Base-by-base conservation (phyloP, 192 early-diverging fungal genomes). In the Geranomyces michiganensis region DNA sequence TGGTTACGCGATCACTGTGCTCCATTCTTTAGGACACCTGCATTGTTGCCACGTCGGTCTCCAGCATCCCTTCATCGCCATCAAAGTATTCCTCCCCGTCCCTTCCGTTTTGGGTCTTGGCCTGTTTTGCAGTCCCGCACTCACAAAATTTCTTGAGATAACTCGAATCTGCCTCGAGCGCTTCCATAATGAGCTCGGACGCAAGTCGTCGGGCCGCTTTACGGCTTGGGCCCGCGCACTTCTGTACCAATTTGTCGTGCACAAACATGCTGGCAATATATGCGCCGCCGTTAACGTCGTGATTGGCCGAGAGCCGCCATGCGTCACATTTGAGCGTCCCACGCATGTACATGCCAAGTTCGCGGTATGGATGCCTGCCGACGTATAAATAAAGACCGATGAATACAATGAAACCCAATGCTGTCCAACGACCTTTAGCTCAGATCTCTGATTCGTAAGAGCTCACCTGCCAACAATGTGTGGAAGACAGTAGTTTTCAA, bases 311-410 rank as follows among this genome's bases (percentile, higher is more conserved):
- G n/a, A n/a, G n/a, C n/a, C 13, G 73, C 58, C 13, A 74, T 61
- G 13, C 73, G 55, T 68, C 69, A 53, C 74, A 76, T 5, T 56
- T 21, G 12, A 72, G 15, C 19, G 41, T 62, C n/a, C 21, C 32
- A 14, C 68, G 67, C 19, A 76, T 19, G 32, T 56, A 48, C 21
- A 36, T 7, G 29, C 68, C 67, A 21, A 76, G 45, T 59, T 71
- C 67, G 55, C 74, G 74, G 64, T 53, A 70, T 12, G 74, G 74
- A 32, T 76, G 74, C 22, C 74, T 55, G 10, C 51, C 69, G 36
- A 3, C 36, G 5, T 3, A 41, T 41, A 10, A n/a, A 41, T 41
- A 10, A 41, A 41, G 36, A 41, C 3, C 3, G 10, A 41, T 41
- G 36, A 41, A 41, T 10, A 41, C n/a, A n/a, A n/a, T n/a, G n/a